Base-by-base conservation (phyloP, 768 basidiomycete species). In the Termitomyces sp. region DNA sequence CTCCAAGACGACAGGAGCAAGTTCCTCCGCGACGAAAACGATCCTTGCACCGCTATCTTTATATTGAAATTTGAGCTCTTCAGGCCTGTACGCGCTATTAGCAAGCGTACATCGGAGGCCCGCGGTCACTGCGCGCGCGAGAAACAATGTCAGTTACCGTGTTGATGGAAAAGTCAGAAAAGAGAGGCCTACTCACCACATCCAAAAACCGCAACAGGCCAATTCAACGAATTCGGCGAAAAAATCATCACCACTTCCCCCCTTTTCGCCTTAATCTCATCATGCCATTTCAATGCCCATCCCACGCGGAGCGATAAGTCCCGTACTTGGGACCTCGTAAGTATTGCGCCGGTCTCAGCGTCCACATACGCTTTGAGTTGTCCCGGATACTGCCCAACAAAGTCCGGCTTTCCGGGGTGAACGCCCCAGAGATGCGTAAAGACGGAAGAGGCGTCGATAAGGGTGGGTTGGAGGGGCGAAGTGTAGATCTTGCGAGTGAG, bases 61-160 rank as follows among this genome's bases (percentile, higher is more conserved):
- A 58, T 88, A 85, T 66, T 95, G 93, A 68, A 83, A 83, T 0
- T 74, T 76, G 0, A 94, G 78, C 64, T 94, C 93, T 9, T 71
- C 64, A 4, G 83, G 66, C 5, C 83, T 87, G 64, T 90, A 94
- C 0, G 77, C 76, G 55, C 79, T 83, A 66, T 92, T 94, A n/a
- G 88, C 87, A 12, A 89, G 81, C 0, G 91, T 89, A 49, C 81
- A 79, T 45, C 81, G 72, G 19, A 90, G 65, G 3, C 88, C 89
- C 1, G 85, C 87, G 0, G 91, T 86, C 47, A 86, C 73, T 66
- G 44, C 30, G 5, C 19, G 41, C 11, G 56, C 17, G 34, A 47
- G 23, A 27, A 49, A 42, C 2, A 28, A 44, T 48, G 52, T 53
- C 49, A 16, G 39, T 37, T 28, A 49, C 21, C 7, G 27, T 27